Evolutionary conservation across 768 basidiomycete species (phyloP).

Genomic region (Calocera cornea): DNA sequence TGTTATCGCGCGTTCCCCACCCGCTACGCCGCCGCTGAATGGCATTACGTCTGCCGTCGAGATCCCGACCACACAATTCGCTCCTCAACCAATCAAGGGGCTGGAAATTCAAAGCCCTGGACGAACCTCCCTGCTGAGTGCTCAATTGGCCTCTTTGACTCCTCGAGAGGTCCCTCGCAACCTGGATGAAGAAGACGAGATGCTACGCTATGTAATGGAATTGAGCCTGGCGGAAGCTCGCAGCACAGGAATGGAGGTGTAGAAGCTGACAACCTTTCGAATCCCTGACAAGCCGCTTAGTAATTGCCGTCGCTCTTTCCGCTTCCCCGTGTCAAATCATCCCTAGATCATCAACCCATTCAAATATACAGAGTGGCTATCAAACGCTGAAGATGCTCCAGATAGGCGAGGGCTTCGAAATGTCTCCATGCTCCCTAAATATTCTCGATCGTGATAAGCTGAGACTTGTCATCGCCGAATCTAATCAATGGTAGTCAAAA

Average conservation of each 20-base stretch:
- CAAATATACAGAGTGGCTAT: background rate
- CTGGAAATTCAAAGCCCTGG: background rate
- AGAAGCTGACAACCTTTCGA: background rate
- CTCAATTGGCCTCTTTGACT: background rate
- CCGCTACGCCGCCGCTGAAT: background rate
- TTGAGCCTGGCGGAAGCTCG: conserved; percentile 57
- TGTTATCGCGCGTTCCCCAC: background rate
- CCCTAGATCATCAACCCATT: background rate
- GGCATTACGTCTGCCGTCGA: background rate
- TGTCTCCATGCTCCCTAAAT: background rate
- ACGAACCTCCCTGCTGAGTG: background rate
- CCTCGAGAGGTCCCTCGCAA: background rate
- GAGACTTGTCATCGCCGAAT: background rate
- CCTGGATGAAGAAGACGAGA: conserved; percentile 42
- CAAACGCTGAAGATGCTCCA: background rate
- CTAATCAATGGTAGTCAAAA: background rate
- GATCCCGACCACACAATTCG: background rate
- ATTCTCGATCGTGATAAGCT: background rate
- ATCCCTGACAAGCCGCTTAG: background rate
- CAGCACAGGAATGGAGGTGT: conserved; percentile 18
- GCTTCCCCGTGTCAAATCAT: background rate
- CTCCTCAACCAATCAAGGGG: background rate
- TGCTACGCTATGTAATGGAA: conserved; percentile 50
- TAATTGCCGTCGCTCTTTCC: background rate
- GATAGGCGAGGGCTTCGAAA: background rate